These are phyloP conservation scores for Penicillium hesseltinei DNA, from an alignment of 2,329 filamentous ascomycete genomes.

Conservation along the genomic window DNA sequence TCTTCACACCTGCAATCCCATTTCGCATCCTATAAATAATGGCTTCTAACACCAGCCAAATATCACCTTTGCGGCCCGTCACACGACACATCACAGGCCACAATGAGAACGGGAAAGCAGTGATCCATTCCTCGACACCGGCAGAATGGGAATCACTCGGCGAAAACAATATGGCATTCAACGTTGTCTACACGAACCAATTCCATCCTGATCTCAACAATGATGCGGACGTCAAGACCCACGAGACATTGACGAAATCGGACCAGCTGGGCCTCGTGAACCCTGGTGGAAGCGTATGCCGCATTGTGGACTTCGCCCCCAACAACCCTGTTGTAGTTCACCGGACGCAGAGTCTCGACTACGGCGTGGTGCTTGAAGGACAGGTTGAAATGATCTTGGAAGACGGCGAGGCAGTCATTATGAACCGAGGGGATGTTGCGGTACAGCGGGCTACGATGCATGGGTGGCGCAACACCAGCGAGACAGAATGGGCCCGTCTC, in stretches of 20 bases:
- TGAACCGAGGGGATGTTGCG: conserved; percentile 55
- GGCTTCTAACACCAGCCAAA: conserved; percentile 22
- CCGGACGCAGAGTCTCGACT: conserved; percentile 55
- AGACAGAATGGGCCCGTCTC: conserved; percentile 51
- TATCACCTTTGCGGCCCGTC: conserved; percentile 28
- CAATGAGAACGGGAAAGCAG: conserved; percentile 36
- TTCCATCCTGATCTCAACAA: conserved; percentile 38
- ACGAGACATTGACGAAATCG: conserved; percentile 29
- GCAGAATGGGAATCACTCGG: conserved; percentile 31
- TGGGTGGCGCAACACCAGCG: conserved; percentile 52
- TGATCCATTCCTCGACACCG: conserved; percentile 34
- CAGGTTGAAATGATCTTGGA: conserved; percentile 54
- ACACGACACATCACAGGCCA: conserved; percentile 42
- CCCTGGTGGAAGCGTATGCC: conserved; percentile 43
- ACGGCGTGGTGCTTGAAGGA: conserved; percentile 56
- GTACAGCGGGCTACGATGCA: conserved; percentile 58
- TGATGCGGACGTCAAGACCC: conserved; percentile 34
- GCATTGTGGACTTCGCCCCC: conserved; percentile 52
- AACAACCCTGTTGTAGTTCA: conserved; percentile 49
- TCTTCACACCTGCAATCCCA: not conserved
- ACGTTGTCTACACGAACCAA: conserved; percentile 41
- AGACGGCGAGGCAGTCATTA: conserved; percentile 47
- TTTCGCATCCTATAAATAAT: conserved; percentile 4
- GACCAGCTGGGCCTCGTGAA: conserved; percentile 39
- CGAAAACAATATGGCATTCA: conserved; percentile 37